Evolutionary conservation across 768 basidiomycete species (phyloP).

Genomic region (Hydnomerulius pinastri): DNA sequence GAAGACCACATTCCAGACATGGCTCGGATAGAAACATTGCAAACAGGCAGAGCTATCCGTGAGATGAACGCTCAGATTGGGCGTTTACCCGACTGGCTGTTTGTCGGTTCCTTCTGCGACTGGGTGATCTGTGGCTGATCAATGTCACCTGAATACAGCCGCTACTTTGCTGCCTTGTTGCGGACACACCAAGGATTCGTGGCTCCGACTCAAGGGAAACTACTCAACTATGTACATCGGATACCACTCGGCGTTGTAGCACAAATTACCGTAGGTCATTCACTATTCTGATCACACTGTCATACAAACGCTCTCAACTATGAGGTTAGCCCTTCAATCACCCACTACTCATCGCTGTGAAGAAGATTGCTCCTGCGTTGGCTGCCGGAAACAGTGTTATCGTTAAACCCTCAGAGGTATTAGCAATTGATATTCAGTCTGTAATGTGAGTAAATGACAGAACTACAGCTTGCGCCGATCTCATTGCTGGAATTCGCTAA

Average conservation of each 20-base stretch:
- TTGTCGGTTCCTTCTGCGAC: slow-evolving; percentile 28
- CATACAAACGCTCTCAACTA: neutral
- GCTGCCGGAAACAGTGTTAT: slow-evolving; percentile 85
- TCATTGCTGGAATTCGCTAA: slow-evolving; percentile 77
- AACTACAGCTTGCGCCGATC: slow-evolving; percentile 66
- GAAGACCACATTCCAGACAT: slow-evolving; percentile 58
- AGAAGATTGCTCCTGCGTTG: slow-evolving; percentile 85
- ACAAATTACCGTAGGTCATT: slow-evolving; percentile 69
- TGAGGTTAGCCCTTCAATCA: slow-evolving; percentile 78
- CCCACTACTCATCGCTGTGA: slow-evolving; percentile 83
- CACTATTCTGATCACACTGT: neutral
- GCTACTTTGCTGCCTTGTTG: slow-evolving; percentile 75
- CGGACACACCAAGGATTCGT: slow-evolving; percentile 69
- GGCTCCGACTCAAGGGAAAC: slow-evolving; percentile 75
- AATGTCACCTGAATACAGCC: slow-evolving; percentile 42
- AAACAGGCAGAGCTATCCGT: slow-evolving; percentile 79
- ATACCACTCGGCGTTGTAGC: slow-evolving; percentile 87
- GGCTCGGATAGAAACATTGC: slow-evolving; percentile 66
- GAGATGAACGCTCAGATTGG: slow-evolving; percentile 83
- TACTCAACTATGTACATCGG: slow-evolving; percentile 78
- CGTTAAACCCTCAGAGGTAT: slow-evolving; percentile 79
- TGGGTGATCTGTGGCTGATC: slow-evolving; percentile 1
- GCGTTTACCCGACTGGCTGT: slow-evolving; percentile 88
- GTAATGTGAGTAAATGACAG: neutral
- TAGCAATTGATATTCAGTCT: neutral